Conservation (phyloP, 495 filamentous ascomycete species). For the Trichoderma parareesei region DNA sequence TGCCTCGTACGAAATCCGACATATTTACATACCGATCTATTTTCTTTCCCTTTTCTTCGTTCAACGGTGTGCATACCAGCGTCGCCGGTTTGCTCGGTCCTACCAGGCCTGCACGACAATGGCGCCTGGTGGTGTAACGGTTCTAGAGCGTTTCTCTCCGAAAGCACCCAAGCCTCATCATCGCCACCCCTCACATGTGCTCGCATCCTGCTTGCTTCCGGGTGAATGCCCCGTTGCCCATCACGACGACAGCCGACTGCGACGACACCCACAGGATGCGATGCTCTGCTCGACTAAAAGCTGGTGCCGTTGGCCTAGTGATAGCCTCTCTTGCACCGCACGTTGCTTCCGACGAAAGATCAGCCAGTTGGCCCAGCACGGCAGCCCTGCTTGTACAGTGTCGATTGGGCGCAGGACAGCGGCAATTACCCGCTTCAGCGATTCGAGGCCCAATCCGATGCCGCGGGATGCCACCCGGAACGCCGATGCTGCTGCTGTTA, state of each 20-base stretch:
- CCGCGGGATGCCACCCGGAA: too few relatives aligned
- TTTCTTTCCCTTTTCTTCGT: too few relatives aligned
- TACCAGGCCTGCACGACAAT: not conserved
- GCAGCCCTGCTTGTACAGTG: not conserved
- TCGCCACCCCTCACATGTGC: not conserved
- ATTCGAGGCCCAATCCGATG: too few relatives aligned
- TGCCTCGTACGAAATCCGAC: not conserved
- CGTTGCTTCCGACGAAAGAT: too few relatives aligned
- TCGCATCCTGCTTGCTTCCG: not conserved
- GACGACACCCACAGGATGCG: not conserved
- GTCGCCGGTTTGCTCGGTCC: not conserved
- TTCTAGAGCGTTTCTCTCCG: not conserved
- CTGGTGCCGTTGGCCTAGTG: slow-evolving; percentile 6
- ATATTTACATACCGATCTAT: not conserved
- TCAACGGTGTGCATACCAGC: not conserved
- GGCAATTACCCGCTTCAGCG: not conserved
- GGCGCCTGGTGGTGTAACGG: not conserved
- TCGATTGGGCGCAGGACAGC: not conserved
- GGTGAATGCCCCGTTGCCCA: slow-evolving; percentile 1
- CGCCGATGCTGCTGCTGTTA: not conserved
- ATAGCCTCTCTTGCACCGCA: not conserved
- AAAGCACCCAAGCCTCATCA: not conserved
- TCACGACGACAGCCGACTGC: not conserved
- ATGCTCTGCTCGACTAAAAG: not conserved
- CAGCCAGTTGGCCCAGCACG: too few relatives aligned